Percentiles rank a stretch among this genome's conserved stretches.
phyloP scores from a whole-genome alignment of 176 grass and related monocot genomes.

The Poa pratensis region DNA sequence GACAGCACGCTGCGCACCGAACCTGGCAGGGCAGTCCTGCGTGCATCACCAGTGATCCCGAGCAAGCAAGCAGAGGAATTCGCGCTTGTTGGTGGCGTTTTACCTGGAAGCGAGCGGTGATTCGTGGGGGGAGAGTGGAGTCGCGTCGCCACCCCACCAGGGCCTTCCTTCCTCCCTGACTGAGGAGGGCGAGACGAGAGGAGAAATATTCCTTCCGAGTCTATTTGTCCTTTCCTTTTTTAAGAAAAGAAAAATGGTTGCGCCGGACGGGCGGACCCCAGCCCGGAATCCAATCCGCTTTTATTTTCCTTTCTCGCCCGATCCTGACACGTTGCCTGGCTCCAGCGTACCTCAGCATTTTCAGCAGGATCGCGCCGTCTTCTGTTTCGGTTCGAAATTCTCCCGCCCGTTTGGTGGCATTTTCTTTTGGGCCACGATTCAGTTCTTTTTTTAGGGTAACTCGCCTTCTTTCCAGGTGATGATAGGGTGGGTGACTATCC shows the following conservation, averaged over 20 bases:
- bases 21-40: background rate
- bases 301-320: background rate
- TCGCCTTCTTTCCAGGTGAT: too few relatives aligned
- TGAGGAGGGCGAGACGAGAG: background rate
- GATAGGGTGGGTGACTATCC: too few relatives aligned
- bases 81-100: background rate
- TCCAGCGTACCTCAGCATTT: too few relatives aligned
- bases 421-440: too few relatives aligned
- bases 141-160: constrained; percentile 24
- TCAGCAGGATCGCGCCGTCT: too few relatives aligned
- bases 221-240: background rate
- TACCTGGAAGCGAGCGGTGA: constrained; percentile 11
- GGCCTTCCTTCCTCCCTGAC: background rate
- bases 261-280: constrained; percentile 38
- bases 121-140: background rate
- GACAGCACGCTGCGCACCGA: background rate
- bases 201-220: constrained; percentile 13
- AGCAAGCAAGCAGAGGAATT: background rate
- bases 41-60: background rate
- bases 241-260: background rate
- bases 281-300: constrained; percentile 44
- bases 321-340: background rate
- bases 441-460: too few relatives aligned
- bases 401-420: too few relatives aligned
- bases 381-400: too few relatives aligned